phyloP scores from a whole-genome alignment of 2,329 filamentous ascomycete species.

The Beauveria asiatica region DNA sequence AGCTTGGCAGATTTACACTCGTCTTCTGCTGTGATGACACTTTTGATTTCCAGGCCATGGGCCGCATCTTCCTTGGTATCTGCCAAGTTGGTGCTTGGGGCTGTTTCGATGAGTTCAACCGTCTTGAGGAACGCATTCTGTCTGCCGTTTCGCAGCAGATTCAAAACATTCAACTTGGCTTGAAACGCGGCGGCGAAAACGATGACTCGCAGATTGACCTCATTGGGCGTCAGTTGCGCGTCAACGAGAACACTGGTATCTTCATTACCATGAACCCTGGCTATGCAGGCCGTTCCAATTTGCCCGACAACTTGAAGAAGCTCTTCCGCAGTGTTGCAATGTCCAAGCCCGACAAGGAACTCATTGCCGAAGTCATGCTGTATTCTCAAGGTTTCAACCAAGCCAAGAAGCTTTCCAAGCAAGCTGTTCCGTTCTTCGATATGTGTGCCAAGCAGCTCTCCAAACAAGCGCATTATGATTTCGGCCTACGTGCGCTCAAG shows the following conservation, averaged over 20 bases:
- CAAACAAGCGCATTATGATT: slow-evolving; percentile 98
- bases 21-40: slow-evolving; percentile 99
- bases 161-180: slow-evolving; percentile 94
- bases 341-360: slow-evolving; percentile 99
- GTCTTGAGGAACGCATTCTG: slow-evolving; percentile 92
- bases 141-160: slow-evolving; percentile 99
- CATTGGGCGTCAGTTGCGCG: slow-evolving; percentile 79
- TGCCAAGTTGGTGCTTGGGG: slow-evolving; percentile 99
- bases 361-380: slow-evolving; percentile 99
- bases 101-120: slow-evolving; percentile 99
- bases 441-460: slow-evolving; percentile 73
- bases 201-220: slow-evolving; percentile 86
- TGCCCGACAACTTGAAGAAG: slow-evolving; percentile 99
- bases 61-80: slow-evolving; percentile 96
- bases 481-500: slow-evolving; percentile 93
- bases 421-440: slow-evolving; percentile 98
- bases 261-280: slow-evolving; percentile 99
- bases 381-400: slow-evolving; percentile 99
- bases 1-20: slow-evolving; percentile 92
- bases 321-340: slow-evolving; percentile 98
- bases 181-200: slow-evolving; percentile 77
- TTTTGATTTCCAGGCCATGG: slow-evolving; percentile 99
- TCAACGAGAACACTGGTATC: slow-evolving; percentile 91
- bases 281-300: slow-evolving; percentile 93
- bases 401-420: slow-evolving; percentile 85